These are phyloP conservation scores for Suhomyces sp. DNA, from an alignment of 805 yeast species.

Conservation along the genomic window DNA sequence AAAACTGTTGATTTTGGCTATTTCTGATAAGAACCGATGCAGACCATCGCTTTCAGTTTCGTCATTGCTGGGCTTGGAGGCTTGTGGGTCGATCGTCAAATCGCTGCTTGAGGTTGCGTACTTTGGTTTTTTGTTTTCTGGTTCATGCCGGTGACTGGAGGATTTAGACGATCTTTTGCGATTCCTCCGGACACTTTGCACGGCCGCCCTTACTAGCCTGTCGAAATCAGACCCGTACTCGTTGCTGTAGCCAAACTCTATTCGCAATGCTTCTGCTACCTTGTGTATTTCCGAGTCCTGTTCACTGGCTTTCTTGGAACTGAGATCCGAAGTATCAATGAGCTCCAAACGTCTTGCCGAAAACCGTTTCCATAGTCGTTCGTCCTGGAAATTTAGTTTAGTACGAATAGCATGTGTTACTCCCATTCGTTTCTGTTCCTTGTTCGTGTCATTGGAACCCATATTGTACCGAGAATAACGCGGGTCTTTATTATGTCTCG, in stretches of 20 bases:
- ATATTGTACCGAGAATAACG: not conserved
- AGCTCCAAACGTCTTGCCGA: conserved; percentile 87
- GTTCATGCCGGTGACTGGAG: conserved; percentile 11
- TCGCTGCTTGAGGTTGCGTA: not conserved
- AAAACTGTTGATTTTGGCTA: conserved; percentile 32
- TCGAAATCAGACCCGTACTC: conserved; percentile 72
- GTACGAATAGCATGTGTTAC: conserved; percentile 57
- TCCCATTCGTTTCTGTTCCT: conserved; percentile 36
- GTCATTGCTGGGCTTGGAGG: conserved; percentile 2
- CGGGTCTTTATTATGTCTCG: not conserved
- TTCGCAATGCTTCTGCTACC: conserved; percentile 73
- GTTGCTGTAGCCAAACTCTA: conserved; percentile 70
- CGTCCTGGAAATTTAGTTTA: conserved; percentile 74
- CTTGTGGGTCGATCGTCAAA: not conserved
- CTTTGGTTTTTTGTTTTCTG: not conserved
- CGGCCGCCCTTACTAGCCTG: conserved; percentile 86
- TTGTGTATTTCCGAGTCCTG: conserved; percentile 79
- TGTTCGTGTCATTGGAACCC: not conserved
- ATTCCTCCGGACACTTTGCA: conserved; percentile 88
- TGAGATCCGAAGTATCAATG: conserved; percentile 68
- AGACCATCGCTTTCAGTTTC: conserved; percentile 1
- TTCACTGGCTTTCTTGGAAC: conserved; percentile 80
- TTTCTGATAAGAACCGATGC: conserved; percentile 31
- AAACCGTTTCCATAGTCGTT: conserved; percentile 81
- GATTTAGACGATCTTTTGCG: conserved; percentile 59